Conservation (phyloP, 2,329 filamentous ascomycete species). For the Xylaria sp. region DNA sequence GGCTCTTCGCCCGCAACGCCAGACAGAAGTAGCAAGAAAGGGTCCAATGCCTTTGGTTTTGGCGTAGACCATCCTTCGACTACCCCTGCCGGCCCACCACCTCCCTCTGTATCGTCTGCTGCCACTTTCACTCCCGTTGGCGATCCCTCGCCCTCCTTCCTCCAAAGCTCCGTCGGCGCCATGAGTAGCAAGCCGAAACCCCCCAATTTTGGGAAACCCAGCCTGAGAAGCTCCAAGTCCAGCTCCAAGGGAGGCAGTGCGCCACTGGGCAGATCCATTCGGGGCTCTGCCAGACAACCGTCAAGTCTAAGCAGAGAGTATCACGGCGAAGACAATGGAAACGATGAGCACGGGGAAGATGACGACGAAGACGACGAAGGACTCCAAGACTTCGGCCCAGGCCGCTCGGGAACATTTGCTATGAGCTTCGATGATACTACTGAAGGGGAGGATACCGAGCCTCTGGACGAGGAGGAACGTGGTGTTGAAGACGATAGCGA, state of each 20-base stretch:
- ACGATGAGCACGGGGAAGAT: constrained; percentile 14
- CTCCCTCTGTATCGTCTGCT: constrained; percentile 56
- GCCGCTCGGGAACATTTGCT: constrained; percentile 40
- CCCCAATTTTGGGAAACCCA: constrained; percentile 53
- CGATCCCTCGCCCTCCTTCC: constrained; percentile 64
- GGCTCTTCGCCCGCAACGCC: constrained; percentile 62
- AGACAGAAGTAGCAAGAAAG: constrained; percentile 53
- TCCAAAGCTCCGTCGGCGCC: constrained; percentile 65
- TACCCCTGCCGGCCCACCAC: constrained; percentile 64
- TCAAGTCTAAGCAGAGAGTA: constrained; percentile 64
- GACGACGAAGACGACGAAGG: constrained; percentile 27
- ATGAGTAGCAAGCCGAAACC: constrained; percentile 55
- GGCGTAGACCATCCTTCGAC: constrained; percentile 60
- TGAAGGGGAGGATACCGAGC: constrained; percentile 49
- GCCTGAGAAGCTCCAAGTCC: constrained; percentile 45
- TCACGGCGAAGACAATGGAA: constrained; percentile 49
- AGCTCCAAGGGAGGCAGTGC: constrained; percentile 54
- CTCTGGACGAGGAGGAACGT: constrained; percentile 40
- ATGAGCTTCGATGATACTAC: constrained; percentile 39
- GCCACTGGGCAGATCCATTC: constrained; percentile 62
- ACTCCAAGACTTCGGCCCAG: constrained; percentile 28
- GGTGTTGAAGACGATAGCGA: constrained; percentile 42
- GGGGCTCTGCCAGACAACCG: constrained; percentile 56
- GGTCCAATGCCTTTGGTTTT: constrained; percentile 53
- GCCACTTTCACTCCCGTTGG: constrained; percentile 67